Conservation (phyloP, 164 flowering plant genomes). For the Malania oleifera region DNA sequence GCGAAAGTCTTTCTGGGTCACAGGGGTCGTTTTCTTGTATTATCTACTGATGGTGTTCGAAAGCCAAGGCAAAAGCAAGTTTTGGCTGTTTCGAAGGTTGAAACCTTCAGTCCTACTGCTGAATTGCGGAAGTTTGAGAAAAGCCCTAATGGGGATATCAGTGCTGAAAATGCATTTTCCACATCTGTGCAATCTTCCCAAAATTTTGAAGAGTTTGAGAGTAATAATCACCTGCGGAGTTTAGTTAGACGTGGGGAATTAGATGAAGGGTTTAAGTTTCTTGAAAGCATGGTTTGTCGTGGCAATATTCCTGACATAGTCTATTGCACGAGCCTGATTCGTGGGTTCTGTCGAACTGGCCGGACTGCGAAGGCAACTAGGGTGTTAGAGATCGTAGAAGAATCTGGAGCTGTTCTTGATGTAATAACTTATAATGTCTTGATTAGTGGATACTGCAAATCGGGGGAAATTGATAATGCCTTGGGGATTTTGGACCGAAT, state of each 20-base stretch:
- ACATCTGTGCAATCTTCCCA: conserved; percentile 10
- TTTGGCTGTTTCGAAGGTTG: conserved; percentile 30
- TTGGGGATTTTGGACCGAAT: conserved; percentile 55
- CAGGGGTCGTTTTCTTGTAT: conserved; percentile 22
- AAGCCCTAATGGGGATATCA: conserved; percentile 19
- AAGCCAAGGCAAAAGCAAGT: conserved; percentile 19
- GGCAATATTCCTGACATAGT: conserved; percentile 69
- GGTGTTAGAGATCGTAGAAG: conserved; percentile 66
- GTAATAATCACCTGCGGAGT: conserved; percentile 47
- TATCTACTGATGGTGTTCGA: conserved; percentile 17
- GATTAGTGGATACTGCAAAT: conserved; percentile 75
- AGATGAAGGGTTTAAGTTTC: conserved; percentile 48
- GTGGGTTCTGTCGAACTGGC: conserved; percentile 60
- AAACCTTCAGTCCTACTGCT: conserved; percentile 33
- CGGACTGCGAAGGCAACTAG: conserved; percentile 59
- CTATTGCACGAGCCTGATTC: conserved; percentile 66
- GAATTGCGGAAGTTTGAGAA: conserved; percentile 19
- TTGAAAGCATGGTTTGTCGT: conserved; percentile 56
- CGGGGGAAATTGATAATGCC: conserved; percentile 74
- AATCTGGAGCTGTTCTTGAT: conserved; percentile 81
- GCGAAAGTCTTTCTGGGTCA: conserved; percentile 15
- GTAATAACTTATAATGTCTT: conserved; percentile 80
- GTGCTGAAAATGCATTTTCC: conserved; percentile 16
- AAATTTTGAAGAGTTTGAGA: conserved; percentile 46
- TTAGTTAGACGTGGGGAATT: conserved; percentile 64